Percentiles rank a stretch among this genome's conserved stretches.
phyloP scores from a whole-genome alignment of 2,329 filamentous ascomycete genomes.

The Fusarium armeniacum region DNA sequence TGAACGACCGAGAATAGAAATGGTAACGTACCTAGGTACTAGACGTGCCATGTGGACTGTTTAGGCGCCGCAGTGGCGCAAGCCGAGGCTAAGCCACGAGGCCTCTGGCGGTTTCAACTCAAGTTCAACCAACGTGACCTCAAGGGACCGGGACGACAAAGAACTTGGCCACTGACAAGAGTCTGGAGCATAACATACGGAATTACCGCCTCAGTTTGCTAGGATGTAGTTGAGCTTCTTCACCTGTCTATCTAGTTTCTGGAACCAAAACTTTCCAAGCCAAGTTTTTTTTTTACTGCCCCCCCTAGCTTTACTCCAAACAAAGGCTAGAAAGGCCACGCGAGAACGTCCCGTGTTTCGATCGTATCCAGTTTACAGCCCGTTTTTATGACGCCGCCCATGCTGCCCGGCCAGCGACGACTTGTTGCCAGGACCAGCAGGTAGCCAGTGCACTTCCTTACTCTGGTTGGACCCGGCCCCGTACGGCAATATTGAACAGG shows the following conservation, averaged over 20 bases:
- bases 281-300: not conserved
- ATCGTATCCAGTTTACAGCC: constrained; percentile 30
- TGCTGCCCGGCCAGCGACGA: constrained; percentile 39
- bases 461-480: constrained; percentile 8
- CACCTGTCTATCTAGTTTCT: not conserved
- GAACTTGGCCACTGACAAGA: constrained; percentile 1
- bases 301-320: constrained; percentile 31
- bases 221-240: not conserved
- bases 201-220: not conserved
- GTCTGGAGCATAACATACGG: not conserved
- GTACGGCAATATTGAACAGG: constrained; percentile 10
- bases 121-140: constrained; percentile 24
- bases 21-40: not conserved
- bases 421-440: constrained; percentile 29
- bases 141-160: not conserved
- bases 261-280: not conserved
- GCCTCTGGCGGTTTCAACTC: constrained; percentile 17
- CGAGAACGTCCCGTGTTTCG: constrained; percentile 42
- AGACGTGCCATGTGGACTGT: not conserved
- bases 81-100: constrained; percentile 34
- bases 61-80: constrained; percentile 32
- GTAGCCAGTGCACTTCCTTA: constrained; percentile 33
- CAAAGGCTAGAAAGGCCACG: constrained; percentile 44
- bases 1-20: constrained; percentile 27
- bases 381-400: constrained; percentile 21